These are phyloP conservation scores for Endogone sp. DNA, from an alignment of 192 early-diverging fungal genomes.

Conservation along the genomic window DNA sequence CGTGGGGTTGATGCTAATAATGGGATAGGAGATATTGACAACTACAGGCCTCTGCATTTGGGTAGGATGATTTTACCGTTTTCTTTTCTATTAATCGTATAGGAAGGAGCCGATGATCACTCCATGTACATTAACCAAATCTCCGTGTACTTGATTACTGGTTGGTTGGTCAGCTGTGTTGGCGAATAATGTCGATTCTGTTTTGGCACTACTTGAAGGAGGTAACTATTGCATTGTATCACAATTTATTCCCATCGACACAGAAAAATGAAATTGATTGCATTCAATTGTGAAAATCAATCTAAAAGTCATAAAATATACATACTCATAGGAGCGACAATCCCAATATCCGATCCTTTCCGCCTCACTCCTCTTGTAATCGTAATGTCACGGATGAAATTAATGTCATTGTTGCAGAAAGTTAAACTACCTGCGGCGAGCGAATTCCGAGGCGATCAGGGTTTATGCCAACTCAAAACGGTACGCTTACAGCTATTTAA, in stretches of 20 bases:
- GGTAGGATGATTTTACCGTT: slow-evolving; percentile 3
- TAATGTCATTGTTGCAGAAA: not conserved
- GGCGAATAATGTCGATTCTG: slow-evolving; percentile 26
- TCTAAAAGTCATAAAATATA: not conserved
- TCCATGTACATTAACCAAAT: too few relatives aligned
- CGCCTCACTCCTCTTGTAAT: slow-evolving; percentile 22
- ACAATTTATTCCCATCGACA: too few relatives aligned
- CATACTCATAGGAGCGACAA: slow-evolving; percentile 11
- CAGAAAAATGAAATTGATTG: too few relatives aligned
- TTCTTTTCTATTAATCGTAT: not conserved
- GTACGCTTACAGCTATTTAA: not conserved
- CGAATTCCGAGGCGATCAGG: not conserved
- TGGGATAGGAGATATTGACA: slow-evolving; percentile 29
- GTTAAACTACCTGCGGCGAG: not conserved
- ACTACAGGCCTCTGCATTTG: slow-evolving; percentile 27
- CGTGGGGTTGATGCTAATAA: slow-evolving; percentile 29
- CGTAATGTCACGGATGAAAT: not conserved
- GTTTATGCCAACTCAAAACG: not conserved
- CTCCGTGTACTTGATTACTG: too few relatives aligned
- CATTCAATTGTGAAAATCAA: too few relatives aligned
- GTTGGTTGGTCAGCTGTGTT: slow-evolving; percentile 18
- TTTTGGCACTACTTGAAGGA: not conserved
- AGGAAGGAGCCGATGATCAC: too few relatives aligned
- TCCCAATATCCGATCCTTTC: slow-evolving; percentile 32
- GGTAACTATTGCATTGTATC: too few relatives aligned